phyloP scores from a whole-genome alignment of 768 basidiomycete genomes.

The Leucogyrophana mollusca region DNA sequence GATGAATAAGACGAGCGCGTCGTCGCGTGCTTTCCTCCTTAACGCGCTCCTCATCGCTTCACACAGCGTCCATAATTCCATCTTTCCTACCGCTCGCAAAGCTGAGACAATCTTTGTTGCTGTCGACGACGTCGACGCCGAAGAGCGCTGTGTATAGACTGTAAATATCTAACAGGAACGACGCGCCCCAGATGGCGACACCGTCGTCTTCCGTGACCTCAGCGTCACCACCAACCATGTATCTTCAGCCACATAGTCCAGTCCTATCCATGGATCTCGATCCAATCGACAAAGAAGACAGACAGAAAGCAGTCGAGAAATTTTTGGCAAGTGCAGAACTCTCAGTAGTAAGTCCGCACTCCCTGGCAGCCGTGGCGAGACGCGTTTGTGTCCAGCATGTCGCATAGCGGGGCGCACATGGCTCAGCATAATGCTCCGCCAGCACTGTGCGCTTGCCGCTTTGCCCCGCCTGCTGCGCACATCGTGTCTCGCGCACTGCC shows the following conservation, averaged over 20 bases:
- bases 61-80: constrained; percentile 36
- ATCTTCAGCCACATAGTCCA: constrained; percentile 45
- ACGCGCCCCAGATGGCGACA: constrained; percentile 61
- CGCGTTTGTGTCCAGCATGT: constrained; percentile 42
- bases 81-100: constrained; percentile 30
- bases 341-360: constrained; percentile 63
- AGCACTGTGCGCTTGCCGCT: constrained; percentile 7
- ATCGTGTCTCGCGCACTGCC: constrained; percentile 8
- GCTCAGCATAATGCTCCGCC: constrained; percentile 6
- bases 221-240: constrained; percentile 72
- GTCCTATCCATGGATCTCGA: constrained; percentile 41
- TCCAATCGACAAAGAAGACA: constrained; percentile 51
- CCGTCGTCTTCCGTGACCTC: constrained; percentile 82
- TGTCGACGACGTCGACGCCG: constrained; percentile 10
- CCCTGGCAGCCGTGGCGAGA: constrained; percentile 30
- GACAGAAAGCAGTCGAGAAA: constrained; percentile 69
- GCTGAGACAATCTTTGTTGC: constrained; percentile 17
- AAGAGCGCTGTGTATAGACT: constrained; percentile 13
- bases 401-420: constrained; percentile 14
- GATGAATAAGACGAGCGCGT: constrained; percentile 38
- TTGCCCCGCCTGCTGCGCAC: constrained; percentile 2
- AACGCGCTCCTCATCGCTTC: constrained; percentile 37
- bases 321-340: constrained; percentile 78
- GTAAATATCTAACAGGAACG: constrained; percentile 16
- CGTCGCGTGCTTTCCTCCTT: constrained; percentile 32